Conservation (phyloP, 164 flowering plant species). For the Sextonia rubra region DNA sequence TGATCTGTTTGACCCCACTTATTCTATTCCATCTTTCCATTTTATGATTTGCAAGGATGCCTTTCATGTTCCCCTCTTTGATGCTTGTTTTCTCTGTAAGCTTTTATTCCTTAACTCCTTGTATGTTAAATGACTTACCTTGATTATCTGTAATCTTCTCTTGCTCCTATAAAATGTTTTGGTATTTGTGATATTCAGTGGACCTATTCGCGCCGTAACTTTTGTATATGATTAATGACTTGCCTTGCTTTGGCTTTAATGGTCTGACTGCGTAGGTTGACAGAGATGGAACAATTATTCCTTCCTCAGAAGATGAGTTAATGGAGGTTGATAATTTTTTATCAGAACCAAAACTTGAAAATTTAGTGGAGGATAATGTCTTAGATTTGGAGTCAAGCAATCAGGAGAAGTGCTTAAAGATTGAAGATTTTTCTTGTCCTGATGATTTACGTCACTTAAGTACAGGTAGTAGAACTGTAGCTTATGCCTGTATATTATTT, state of each 20-base stretch:
- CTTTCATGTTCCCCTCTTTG: no score
- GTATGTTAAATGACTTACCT: background rate
- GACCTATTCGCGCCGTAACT: background rate
- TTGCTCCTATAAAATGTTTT: background rate
- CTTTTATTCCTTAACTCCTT: background rate
- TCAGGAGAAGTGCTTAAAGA: slow-evolving; percentile 23
- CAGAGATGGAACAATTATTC: slow-evolving; percentile 29
- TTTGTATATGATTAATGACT: background rate
- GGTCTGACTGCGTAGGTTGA: slow-evolving; percentile 29
- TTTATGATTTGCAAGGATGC: no score
- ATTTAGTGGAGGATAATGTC: slow-evolving; percentile 41
- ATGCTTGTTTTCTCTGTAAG: no score
- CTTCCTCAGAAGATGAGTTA: slow-evolving; percentile 46
- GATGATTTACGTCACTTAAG: slow-evolving; percentile 25
- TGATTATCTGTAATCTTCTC: background rate
- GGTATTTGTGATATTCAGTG: background rate
- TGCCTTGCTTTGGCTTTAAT: background rate
- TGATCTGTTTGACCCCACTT: no score
- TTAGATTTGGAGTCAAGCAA: slow-evolving; percentile 23
- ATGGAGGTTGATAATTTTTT: slow-evolving; percentile 47
- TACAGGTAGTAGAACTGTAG: slow-evolving; percentile 25
- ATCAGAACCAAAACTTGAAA: slow-evolving; percentile 50
- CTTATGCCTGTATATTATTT: slow-evolving; percentile 1
- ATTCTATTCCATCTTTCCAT: no score
- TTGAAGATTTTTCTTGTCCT: slow-evolving; percentile 27